These are phyloP conservation scores for Arthrobotrys megalospora DNA, from an alignment of 2,329 filamentous ascomycete species.

Conservation along the genomic window DNA sequence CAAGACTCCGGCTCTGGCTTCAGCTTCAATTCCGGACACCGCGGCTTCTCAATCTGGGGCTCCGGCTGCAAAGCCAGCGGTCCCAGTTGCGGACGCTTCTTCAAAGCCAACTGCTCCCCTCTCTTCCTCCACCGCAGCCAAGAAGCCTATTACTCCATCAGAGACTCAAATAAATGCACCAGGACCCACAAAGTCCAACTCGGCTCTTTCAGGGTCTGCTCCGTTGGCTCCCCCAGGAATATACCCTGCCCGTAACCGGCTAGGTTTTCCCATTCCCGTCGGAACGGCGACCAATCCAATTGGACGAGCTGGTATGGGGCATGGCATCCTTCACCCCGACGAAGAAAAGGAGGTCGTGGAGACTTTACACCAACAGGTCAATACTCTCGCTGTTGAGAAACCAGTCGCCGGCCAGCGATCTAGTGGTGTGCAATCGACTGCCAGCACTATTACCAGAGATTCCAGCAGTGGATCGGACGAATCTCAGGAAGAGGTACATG, in stretches of 20 bases:
- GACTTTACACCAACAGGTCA: background rate
- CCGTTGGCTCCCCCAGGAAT: too few species aligned
- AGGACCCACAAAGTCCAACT: too few species aligned
- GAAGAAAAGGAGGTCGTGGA: background rate
- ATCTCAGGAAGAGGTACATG: background rate
- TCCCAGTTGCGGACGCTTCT: background rate
- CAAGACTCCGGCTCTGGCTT: background rate
- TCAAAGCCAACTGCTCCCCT: background rate
- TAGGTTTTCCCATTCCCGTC: background rate
- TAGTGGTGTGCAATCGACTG: background rate
- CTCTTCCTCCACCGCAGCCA: too few species aligned
- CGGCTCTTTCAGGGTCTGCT: too few species aligned
- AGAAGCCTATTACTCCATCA: too few species aligned
- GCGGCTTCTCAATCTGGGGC: background rate
- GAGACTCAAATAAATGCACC: too few species aligned
- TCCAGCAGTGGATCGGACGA: background rate
- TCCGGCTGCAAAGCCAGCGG: background rate
- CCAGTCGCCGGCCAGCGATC: background rate
- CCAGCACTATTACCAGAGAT: too few species aligned
- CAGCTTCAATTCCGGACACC: background rate
- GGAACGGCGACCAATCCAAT: background rate
- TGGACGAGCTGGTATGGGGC: background rate
- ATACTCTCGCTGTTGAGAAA: slow-evolving; percentile 3
- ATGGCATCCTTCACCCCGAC: background rate
- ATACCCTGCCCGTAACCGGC: background rate